Evolutionary conservation across 148 eudicot genomes (phyloP), one percentile per base, ranked within the genome.

Genomic region (Spergularia bocconei): DNA sequence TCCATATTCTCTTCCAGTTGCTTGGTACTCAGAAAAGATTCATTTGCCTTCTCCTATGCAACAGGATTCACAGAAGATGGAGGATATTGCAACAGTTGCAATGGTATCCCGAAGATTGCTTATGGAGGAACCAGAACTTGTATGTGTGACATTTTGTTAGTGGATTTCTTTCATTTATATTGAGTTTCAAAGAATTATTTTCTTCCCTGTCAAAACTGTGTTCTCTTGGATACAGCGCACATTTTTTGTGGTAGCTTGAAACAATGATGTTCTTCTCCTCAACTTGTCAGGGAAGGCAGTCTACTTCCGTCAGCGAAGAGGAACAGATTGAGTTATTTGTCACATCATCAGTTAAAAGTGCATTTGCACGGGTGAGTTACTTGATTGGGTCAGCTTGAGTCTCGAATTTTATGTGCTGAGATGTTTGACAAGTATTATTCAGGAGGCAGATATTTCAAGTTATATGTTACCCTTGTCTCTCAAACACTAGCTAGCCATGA

Each of bases 31-130:
- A 58, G 72, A 73, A 56, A 50, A 36, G 53, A 77, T 33, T 57
- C 25, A 38, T 23, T 20, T 7, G 33, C 71, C 6, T 20, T 76
- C 15, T 25, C 17, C 33, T 33, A 59, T 59, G 21, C 23, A 17
- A 11, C 81, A 93, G 98, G 94, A 84, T 54, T 86, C 87, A 52
- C 72, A 77, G 64, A 80, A 86, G 89, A 89, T 94, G 92, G 96
- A 91, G 71, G 76, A 82, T 77, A 82, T 89, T 19, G 78, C 88
- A 44, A 84, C 89, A 69, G 88, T 89, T 73, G 88, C 98, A 50
- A 92, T 92, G 99, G 86, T 91, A 83, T 78, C 87, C 41, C 85
- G 93, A 77, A 89, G 97, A 87, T 83, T 96, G 80, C 94, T 96
- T 75, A 85, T 81, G 71, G 98, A 95, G 86, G 98, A 92, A 77